These are phyloP conservation scores for Albatrellus ellisii DNA, from an alignment of 768 basidiomycete species.

Conservation along the genomic window DNA sequence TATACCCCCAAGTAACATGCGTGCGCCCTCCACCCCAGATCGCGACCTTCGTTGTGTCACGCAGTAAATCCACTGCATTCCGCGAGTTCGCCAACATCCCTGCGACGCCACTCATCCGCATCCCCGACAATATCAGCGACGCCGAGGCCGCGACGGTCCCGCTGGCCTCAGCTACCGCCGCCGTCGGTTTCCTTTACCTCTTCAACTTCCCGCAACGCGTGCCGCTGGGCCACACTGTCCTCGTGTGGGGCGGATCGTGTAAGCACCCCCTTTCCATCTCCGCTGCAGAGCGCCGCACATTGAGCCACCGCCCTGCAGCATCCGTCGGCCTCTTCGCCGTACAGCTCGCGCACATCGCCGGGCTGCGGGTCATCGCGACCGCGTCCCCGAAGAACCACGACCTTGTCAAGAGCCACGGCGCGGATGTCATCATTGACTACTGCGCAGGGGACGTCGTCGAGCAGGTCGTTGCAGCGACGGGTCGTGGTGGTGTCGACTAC, in stretches of 20 bases:
- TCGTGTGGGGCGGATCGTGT: background rate
- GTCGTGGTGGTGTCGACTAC: background rate
- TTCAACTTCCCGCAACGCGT: background rate
- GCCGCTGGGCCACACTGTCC: background rate
- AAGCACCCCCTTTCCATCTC: too few species aligned
- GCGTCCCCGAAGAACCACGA: constrained; percentile 23
- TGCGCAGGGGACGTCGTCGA: constrained; percentile 6
- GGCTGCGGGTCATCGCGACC: constrained; percentile 21
- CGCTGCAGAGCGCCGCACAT: constrained; percentile 17
- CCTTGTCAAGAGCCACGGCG: constrained; percentile 23
- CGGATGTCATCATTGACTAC: constrained; percentile 21
- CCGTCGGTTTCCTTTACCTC: background rate
- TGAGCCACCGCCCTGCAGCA: constrained; percentile 12
- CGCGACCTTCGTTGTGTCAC: background rate
- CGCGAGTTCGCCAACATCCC: background rate
- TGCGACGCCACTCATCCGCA: background rate
- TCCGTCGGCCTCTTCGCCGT: constrained; percentile 20
- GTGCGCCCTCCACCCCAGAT: background rate
- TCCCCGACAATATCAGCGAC: background rate
- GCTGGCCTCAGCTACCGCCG: background rate
- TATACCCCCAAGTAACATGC: background rate
- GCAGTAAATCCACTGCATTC: background rate
- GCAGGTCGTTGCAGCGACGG: background rate
- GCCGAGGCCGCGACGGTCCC: background rate
- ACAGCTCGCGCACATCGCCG: constrained; percentile 18